phyloP scores from a whole-genome alignment of 352 stramenopile genomes.

The Phytophthora chlamydospora region DNA sequence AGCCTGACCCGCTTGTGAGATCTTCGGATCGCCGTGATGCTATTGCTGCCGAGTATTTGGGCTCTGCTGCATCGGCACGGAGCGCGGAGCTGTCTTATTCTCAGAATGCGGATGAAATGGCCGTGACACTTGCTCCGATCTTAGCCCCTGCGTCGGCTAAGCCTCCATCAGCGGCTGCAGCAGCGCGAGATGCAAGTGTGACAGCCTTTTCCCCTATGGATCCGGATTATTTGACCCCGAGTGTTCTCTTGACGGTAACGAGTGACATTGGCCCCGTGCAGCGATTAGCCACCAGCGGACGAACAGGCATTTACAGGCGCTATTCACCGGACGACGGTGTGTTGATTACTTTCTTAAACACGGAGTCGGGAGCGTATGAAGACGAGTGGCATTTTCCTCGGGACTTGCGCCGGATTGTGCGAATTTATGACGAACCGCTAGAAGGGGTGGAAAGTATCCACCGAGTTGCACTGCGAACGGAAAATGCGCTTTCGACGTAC shows the following conservation, averaged over 20 bases:
- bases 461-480: slow-evolving; percentile 71
- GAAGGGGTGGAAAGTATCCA: slow-evolving; percentile 77
- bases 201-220: slow-evolving; percentile 72
- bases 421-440: slow-evolving; percentile 82
- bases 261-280: slow-evolving; percentile 72
- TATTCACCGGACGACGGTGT: slow-evolving; percentile 67
- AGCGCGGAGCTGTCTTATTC: slow-evolving; percentile 15
- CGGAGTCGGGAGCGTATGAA: slow-evolving; percentile 85
- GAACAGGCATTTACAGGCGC: slow-evolving; percentile 72
- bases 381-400: slow-evolving; percentile 81
- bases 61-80: slow-evolving; percentile 20
- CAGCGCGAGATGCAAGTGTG: slow-evolving; percentile 25
- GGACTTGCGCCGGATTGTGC: slow-evolving; percentile 77
- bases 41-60: slow-evolving; percentile 26
- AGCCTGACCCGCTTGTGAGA: slow-evolving; percentile 66
- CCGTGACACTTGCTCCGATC: slow-evolving; percentile 79
- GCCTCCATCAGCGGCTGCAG: slow-evolving; percentile 6
- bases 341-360: slow-evolving; percentile 86
- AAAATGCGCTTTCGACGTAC: slow-evolving; percentile 83
- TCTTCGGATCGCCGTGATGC: slow-evolving; percentile 21
- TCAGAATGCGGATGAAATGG: slow-evolving; percentile 76
- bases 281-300: slow-evolving; percentile 62
- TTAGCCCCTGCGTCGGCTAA: slow-evolving; percentile 54
- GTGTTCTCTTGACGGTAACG: slow-evolving; percentile 84
- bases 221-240: slow-evolving; percentile 69